Percentiles rank a stretch among this genome's conserved stretches.
Conservation (phyloP, 75 land plant species). For the Cunninghamia lanceolata region DNA sequence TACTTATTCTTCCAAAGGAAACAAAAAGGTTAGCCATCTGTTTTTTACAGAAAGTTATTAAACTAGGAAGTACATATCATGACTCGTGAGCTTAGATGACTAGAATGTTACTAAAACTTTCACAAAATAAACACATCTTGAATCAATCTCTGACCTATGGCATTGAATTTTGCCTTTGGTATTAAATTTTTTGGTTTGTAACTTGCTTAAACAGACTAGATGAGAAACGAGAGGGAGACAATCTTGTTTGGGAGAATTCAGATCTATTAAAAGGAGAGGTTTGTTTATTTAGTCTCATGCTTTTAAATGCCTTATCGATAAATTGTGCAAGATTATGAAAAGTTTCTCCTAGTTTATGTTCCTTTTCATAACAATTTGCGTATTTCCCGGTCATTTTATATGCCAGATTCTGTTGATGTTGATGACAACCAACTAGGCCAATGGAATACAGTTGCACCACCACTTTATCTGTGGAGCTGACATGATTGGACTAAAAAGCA, state of each 20-base stretch:
- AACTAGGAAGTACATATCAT: background rate
- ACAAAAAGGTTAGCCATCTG: conserved; percentile 56
- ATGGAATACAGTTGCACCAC: conserved; percentile 74
- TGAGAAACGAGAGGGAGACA: conserved; percentile 41
- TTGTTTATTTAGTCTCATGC: background rate
- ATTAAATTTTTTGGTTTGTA: background rate
- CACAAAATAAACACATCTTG: background rate
- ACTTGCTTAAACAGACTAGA: conserved; percentile 47
- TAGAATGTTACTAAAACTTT: background rate
- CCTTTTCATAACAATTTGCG: background rate
- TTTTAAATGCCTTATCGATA: background rate
- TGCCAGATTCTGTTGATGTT: conserved; percentile 85
- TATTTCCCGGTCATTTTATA: conserved; percentile 69
- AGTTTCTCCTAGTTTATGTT: background rate
- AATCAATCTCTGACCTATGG: background rate
- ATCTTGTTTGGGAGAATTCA: conserved; percentile 72
- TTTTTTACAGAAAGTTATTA: background rate
- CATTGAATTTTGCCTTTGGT: background rate
- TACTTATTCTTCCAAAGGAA: conserved; percentile 88
- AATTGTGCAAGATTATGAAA: background rate
- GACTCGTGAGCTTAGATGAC: background rate
- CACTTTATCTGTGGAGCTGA: conserved; percentile 78
- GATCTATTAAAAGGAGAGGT: conserved; percentile 56
- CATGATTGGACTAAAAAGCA: conserved; percentile 63
- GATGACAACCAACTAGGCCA: conserved; percentile 64